phyloP scores from a whole-genome alignment of 768 basidiomycete genomes.

The Trametes cinnabarina region DNA sequence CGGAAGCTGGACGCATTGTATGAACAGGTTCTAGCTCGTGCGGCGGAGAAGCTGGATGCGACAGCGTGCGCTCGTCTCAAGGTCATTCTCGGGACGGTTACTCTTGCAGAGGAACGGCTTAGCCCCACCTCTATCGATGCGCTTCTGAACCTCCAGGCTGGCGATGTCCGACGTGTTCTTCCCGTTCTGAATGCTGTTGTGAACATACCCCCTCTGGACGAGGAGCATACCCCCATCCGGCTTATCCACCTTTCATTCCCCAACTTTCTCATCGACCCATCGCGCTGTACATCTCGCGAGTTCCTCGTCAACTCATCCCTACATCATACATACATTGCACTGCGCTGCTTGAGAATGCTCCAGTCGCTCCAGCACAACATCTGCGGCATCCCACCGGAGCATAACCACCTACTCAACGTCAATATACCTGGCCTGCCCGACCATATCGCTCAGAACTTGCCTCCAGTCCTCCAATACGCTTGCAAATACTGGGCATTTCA shows the following conservation, averaged over 20 bases:
- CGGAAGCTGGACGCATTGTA: slow-evolving; percentile 21
- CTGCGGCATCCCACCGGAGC: background rate
- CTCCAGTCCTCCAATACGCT: slow-evolving; percentile 22
- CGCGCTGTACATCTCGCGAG: slow-evolving; percentile 14
- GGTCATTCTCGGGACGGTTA: background rate
- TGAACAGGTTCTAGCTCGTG: background rate
- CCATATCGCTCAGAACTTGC: slow-evolving; percentile 10
- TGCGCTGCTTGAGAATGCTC: background rate
- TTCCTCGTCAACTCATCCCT: slow-evolving; percentile 5
- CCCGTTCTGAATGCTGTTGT: slow-evolving; percentile 1
- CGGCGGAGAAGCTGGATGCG: background rate
- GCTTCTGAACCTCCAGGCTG: background rate
- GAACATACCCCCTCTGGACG: too few species aligned
- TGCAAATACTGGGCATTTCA: slow-evolving; percentile 15
- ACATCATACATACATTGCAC: background rate
- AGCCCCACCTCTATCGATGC: background rate
- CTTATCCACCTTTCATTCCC: slow-evolving; percentile 22
- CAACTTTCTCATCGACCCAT: slow-evolving; percentile 19
- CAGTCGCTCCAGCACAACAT: slow-evolving; percentile 5
- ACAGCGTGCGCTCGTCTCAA: too few species aligned
- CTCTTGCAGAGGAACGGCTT: background rate
- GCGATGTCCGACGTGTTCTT: slow-evolving; percentile 1
- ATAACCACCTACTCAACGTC: background rate
- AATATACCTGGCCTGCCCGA: background rate
- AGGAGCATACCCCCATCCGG: slow-evolving; percentile 11